Evolutionary conservation across 441 rosid species (phyloP).

Genomic region (Pelargonium fulgidum): DNA sequence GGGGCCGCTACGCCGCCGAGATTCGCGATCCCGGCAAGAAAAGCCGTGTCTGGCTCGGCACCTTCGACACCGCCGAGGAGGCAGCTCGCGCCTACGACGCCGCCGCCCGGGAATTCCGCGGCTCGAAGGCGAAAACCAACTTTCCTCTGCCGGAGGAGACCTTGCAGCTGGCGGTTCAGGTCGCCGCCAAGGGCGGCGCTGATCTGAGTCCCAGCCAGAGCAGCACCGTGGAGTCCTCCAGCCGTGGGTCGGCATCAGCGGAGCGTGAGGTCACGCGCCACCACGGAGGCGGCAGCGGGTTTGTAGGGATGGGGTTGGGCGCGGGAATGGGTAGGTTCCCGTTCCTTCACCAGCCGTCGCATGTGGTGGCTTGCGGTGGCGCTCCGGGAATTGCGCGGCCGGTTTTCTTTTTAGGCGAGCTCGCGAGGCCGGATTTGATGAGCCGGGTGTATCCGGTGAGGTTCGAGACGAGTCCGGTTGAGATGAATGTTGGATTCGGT

Average conservation of each 20-base stretch:
- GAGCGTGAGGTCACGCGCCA: constrained; percentile 22
- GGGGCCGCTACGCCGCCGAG: constrained; percentile 55
- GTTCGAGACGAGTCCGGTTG: constrained; percentile 24
- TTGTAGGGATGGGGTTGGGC: constrained; percentile 13
- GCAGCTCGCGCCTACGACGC: constrained; percentile 50
- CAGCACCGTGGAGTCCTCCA: constrained; percentile 40
- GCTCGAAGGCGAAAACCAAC: constrained; percentile 49
- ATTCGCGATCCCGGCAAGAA: constrained; percentile 52
- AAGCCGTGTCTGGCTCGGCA: constrained; percentile 52
- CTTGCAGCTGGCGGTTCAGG: not conserved
- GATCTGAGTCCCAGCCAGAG: constrained; percentile 32
- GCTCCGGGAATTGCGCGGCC: constrained; percentile 24
- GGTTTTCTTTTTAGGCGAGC: constrained; percentile 22
- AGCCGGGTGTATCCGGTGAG: constrained; percentile 36
- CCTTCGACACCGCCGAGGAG: constrained; percentile 50
- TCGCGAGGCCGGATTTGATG: constrained; percentile 35
- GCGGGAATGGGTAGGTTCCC: constrained; percentile 31
- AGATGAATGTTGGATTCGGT: constrained; percentile 24
- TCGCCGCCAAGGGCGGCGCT: not conserved
- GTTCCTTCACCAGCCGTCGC: constrained; percentile 36
- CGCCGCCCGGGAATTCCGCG: constrained; percentile 52
- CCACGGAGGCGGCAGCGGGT: not conserved
- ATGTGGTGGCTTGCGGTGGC: constrained; percentile 23
- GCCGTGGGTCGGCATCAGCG: constrained; percentile 12
- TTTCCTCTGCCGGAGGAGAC: constrained; percentile 29